Base-by-base conservation (phyloP, 768 basidiomycete genomes). In the Podaxis sp. region DNA sequence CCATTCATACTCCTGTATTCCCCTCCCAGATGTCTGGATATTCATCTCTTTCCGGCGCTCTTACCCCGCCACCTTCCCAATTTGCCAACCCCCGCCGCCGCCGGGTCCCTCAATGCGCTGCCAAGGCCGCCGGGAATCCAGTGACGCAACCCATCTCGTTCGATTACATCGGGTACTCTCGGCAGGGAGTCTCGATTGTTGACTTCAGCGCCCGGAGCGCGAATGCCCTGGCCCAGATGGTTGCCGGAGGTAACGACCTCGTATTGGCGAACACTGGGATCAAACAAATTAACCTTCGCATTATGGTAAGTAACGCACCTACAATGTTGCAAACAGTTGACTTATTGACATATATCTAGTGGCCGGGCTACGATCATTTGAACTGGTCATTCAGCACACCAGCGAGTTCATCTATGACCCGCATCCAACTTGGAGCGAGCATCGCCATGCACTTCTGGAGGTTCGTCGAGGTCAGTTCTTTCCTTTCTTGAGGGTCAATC, bases 111-210 rank as follows among this genome's bases (percentile, higher is more conserved):
- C 78, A 79, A 53, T 51, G 52, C n/a, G 52, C 17, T 28, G 57
- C 66, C 54, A 64, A 69, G 15, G 68, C 71, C 13, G 68, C 73
- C 28, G 52, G 69, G 0, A 66, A 68, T 13, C 67, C 68, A 4
- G 58, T 69, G 7, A 70, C 75, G 17, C 68, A 64, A 1, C 64
- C 78, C 0, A 71, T 84, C 51, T 52, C 66, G 8, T 84, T 84
- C 58, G 80, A 83, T 66, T 68, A 76, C 53, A 68, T 74, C 19
- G 82, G 81, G 2, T 75, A 79, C 40, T 66, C 70, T 2, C 69
- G 70, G 15, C 77, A 81, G 30, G 83, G 83, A 1, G 74, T 84
- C 26, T 73, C 77, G 6, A 82, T 84, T 80, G 75, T 75, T 44
- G 81, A 84, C 48, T 69, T 84, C 19, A 69, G 69, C 51, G 70